phyloP scores from a whole-genome alignment of 306 rosid genomes.

The Neltuma alba region DNA sequence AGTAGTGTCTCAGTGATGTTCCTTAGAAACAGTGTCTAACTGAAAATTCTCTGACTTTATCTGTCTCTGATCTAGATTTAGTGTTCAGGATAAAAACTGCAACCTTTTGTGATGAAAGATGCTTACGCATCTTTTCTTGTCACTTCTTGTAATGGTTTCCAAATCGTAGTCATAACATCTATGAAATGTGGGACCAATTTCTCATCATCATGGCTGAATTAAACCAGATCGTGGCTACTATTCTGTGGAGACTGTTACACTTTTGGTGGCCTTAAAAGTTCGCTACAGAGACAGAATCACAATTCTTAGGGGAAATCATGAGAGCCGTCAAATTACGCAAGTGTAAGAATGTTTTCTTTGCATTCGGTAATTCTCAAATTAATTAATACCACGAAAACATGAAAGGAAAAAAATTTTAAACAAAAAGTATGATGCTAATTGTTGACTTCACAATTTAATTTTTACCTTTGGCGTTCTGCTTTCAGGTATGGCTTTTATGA shows the following conservation, averaged over 20 bases:
- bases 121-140: background rate
- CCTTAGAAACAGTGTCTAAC: background rate
- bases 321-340: slow-evolving; percentile 98
- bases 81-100: background rate
- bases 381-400: slow-evolving; percentile 6
- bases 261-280: slow-evolving; percentile 93
- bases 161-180: background rate
- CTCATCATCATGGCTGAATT: slow-evolving; percentile 38
- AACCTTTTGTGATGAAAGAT: background rate
- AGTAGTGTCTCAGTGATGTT: background rate
- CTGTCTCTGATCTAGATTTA: background rate
- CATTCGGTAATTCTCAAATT: slow-evolving; percentile 28
- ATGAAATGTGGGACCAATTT: slow-evolving; percentile 24
- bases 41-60: background rate
- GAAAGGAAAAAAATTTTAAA: too few species aligned
- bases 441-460: slow-evolving; percentile 27
- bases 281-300: slow-evolving; percentile 97
- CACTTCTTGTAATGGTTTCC: background rate
- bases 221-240: slow-evolving; percentile 68
- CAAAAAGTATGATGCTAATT: background rate
- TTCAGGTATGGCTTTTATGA: slow-evolving; percentile 98
- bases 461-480: slow-evolving; percentile 25
- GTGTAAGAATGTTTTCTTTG: slow-evolving; percentile 64
- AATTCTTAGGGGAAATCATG: slow-evolving; percentile 95
- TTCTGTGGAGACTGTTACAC: slow-evolving; percentile 97